Base-by-base conservation (phyloP, 2,329 filamentous ascomycete genomes). In the Cadophora malorum region DNA sequence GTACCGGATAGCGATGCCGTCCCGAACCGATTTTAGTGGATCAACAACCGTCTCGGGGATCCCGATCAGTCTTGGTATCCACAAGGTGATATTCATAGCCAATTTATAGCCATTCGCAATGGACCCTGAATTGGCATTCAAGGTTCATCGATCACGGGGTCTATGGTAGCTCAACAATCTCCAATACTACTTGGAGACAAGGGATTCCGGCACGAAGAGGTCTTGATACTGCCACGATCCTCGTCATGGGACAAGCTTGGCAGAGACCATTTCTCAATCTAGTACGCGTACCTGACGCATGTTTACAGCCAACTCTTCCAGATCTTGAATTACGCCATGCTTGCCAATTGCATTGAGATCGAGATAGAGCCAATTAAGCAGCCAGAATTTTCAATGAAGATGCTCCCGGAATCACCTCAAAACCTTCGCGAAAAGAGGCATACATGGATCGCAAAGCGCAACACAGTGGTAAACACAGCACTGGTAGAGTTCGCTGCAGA, bases 301-400 rank as follows among this genome's bases (percentile, higher is more conserved):
- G 21, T 28, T 55, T 63, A 58, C 23, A 69, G n/a, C 68, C 64
- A 68, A 28, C 60, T 50, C 56, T 63, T 66, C 35, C 60, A 67
- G 41, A 64, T 49, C 38, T 58, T 67, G 3, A 67, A 52, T 31
- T 68, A 64, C n/a, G 64, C 3, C 56, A 63, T 64, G 49, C 67
- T 67, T 21, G 45, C 47, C 16, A 64, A 21, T 38, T 66, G 49
- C 38, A 65, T 33, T 14, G 52, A 41, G 12, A 62, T 31, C 21
- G 38, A 38, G 62, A 65, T 21, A 33, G 14, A 12, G 55, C 63
- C 28, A 63, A 41, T 16, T 38, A 31, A 35, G 41, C 61, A 45
- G 47, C 28, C 12, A 67, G 23, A 19, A 65, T 31, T 16, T 16
- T 58, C 62, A 16, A 64, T 50, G 49, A 67, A 69, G n/a, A n/a